Percentiles rank a stretch among this genome's conserved stretches.
Evolutionary conservation across 805 yeast genomes (phyloP).

Genomic region (Zygoascus biomembranicola): DNA sequence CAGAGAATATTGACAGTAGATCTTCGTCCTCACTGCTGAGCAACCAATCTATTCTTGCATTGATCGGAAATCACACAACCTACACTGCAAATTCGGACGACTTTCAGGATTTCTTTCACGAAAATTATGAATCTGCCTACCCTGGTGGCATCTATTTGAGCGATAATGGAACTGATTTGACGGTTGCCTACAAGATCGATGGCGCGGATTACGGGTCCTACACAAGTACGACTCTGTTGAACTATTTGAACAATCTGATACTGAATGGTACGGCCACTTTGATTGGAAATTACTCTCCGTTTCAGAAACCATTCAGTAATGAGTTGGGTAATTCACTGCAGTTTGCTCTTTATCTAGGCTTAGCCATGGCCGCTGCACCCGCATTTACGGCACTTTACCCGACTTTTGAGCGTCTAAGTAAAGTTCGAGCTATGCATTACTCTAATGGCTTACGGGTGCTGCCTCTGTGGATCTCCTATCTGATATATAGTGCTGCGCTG

Average conservation of each 20-base stretch:
- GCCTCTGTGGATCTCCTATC: conserved; percentile 29
- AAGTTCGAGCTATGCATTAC: conserved; percentile 31
- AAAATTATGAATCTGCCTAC: conserved; percentile 19
- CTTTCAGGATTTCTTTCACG: conserved; percentile 16
- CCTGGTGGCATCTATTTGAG: conserved; percentile 29
- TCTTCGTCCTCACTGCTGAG: conserved; percentile 2
- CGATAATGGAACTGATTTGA: conserved; percentile 15
- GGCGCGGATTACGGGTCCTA: conserved; percentile 16
- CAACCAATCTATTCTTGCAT: conserved; percentile 1
- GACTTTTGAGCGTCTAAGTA: conserved; percentile 28
- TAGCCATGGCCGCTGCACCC: conserved; percentile 30
- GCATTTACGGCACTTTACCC: conserved; percentile 30
- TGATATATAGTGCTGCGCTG: conserved; percentile 21
- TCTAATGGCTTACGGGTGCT: conserved; percentile 29
- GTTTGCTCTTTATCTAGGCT: conserved; percentile 28
- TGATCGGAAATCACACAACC: conserved; percentile 1
- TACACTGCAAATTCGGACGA: conserved; percentile 17
- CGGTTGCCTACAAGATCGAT: conserved; percentile 24
- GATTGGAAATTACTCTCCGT: conserved; percentile 26
- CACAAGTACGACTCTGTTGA: conserved; percentile 23
- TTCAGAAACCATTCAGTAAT: conserved; percentile 27
- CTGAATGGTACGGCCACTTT: conserved; percentile 22
- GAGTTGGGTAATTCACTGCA: conserved; percentile 28
- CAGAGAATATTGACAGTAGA: conserved; percentile 3
- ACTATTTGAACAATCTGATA: conserved; percentile 23